Percentiles rank a stretch among this genome's conserved stretches.
Conservation (phyloP, 371 early-diverging fungal species). For the Mucor circinelloides region DNA sequence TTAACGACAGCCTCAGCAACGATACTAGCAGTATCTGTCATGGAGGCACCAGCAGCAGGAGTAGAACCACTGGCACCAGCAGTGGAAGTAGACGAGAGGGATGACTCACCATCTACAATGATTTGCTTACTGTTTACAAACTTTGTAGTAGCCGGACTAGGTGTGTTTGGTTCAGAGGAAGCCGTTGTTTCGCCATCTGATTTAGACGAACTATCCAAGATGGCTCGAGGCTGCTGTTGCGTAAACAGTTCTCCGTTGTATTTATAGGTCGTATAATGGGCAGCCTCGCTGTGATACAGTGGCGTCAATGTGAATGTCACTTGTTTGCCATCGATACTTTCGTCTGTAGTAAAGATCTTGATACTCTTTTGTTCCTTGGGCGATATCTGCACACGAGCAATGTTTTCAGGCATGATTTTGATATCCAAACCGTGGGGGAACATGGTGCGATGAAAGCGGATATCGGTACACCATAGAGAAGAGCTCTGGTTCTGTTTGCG, state of each 20-base stretch:
- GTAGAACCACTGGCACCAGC: neutral
- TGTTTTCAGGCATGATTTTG: slow-evolving; percentile 28
- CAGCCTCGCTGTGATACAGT: neutral
- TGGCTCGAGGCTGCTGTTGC: neutral
- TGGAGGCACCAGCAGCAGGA: neutral
- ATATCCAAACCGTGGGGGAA: slow-evolving; percentile 48
- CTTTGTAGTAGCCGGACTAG: neutral
- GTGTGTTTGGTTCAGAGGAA: neutral
- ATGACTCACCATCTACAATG: neutral
- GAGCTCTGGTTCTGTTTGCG: slow-evolving; percentile 25
- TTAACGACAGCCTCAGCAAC: neutral
- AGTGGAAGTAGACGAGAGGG: neutral
- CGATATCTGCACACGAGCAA: slow-evolving; percentile 33
- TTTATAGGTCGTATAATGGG: slow-evolving; percentile 7
- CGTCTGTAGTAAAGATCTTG: slow-evolving; percentile 37
- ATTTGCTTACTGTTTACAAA: neutral
- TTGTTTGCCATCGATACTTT: slow-evolving; percentile 44
- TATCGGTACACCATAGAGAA: slow-evolving; percentile 44
- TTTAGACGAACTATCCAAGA: neutral
- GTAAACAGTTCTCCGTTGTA: slow-evolving; percentile 7
- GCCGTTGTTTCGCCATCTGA: neutral
- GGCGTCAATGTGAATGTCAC: slow-evolving; percentile 31
- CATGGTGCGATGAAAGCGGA: slow-evolving; percentile 38
- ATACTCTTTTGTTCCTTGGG: slow-evolving; percentile 28
- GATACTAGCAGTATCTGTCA: neutral